Evolutionary conservation across 345 rosid genomes (phyloP).

Genomic region (Litchi chinensis): DNA sequence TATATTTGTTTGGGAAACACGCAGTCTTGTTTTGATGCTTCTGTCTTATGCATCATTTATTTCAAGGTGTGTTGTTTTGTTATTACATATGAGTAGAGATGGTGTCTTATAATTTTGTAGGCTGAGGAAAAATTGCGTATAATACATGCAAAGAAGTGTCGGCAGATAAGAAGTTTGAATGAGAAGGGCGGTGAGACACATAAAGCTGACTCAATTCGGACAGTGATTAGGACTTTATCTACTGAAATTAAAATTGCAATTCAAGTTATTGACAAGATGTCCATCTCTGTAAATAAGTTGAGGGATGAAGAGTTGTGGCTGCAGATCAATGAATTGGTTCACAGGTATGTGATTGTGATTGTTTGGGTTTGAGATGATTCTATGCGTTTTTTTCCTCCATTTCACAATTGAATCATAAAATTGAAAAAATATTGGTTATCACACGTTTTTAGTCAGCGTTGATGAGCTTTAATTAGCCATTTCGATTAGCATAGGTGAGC

Average conservation of each 20-base stretch:
- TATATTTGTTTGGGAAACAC: neutral
- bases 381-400: too few relatives aligned
- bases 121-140: conserved; percentile 68
- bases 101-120: conserved; percentile 26
- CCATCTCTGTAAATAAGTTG: conserved; percentile 46
- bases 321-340: conserved; percentile 46
- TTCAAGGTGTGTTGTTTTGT: neutral
- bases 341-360: conserved; percentile 40
- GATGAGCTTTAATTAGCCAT: too few relatives aligned
- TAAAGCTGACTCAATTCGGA: conserved; percentile 44
- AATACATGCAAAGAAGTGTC: conserved; percentile 45
- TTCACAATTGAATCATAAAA: too few relatives aligned
- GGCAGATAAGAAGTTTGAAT: conserved; percentile 46
- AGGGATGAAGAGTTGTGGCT: conserved; percentile 75
- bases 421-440: too few relatives aligned
- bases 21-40: neutral
- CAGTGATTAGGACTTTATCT: conserved; percentile 43
- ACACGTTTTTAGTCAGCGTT: too few relatives aligned
- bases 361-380: conserved; percentile 1
- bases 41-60: neutral
- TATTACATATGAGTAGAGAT: neutral
- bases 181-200: conserved; percentile 42
- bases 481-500: too few relatives aligned
- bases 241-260: conserved; percentile 59
- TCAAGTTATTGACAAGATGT: conserved; percentile 62